phyloP scores from a whole-genome alignment of 768 basidiomycete species.

The Mycena vitilis region DNA sequence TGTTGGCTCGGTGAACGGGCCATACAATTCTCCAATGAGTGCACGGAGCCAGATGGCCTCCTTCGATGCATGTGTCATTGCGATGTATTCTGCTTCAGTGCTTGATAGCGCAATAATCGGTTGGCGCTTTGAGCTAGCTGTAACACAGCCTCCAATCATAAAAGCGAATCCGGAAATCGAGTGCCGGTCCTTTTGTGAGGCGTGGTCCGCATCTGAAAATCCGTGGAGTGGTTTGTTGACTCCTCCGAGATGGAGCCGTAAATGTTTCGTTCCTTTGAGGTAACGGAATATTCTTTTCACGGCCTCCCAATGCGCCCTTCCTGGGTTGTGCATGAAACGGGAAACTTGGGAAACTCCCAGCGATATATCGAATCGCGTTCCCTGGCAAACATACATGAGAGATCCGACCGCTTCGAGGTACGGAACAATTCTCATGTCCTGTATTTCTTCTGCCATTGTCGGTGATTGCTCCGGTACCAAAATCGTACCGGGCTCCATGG shows the following conservation, averaged over 20 bases:
- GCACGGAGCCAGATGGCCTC: not conserved
- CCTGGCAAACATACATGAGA: no score
- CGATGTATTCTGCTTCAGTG: constrained; percentile 1
- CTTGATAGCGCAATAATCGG: constrained; percentile 1
- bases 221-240: no score
- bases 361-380: no score
- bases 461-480: no score
- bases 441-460: not conserved
- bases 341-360: no score
- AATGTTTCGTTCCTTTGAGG: not conserved
- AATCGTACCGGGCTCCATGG: no score
- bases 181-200: not conserved
- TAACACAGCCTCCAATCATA: not conserved
- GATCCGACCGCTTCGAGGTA: no score
- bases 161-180: not conserved
- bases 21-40: not conserved
- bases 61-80: not conserved
- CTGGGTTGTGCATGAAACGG: no score
- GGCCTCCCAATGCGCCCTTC: not conserved
- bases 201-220: not conserved
- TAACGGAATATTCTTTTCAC: not conserved
- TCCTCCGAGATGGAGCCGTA: not conserved
- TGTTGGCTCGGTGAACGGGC: not conserved
- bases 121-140: not conserved
- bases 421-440: not conserved